Evolutionary conservation across 208 protist genomes (phyloP), one percentile per base, ranked within the genome.

Genomic region (Trypanosoma avium): DNA sequence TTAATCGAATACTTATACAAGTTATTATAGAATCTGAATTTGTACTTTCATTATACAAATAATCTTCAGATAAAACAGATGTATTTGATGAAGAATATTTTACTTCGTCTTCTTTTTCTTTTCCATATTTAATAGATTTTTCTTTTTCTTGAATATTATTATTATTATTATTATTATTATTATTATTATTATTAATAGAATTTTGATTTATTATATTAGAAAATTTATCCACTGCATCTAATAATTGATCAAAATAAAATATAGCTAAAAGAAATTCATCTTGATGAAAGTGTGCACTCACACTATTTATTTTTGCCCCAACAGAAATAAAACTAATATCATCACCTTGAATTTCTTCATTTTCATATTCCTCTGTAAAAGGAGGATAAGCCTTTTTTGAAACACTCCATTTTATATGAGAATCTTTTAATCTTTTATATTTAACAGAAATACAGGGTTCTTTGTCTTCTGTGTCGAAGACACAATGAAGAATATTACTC

Each of bases 371-470:
- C 3, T 43, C 42, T 29, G 48, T 47, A 33, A 66, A 73, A 10
- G 67, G 67, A n/a, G 24, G 29, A 32, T 50, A 35, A 15, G 58
- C 57, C 43, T 61, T 67, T 17, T 17, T 3, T 42, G 50, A 8
- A 33, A 50, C 30, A 54, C 29, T 27, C 29, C 33, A 57, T 46
- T 40, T 33, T 10, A 21, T 17, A 22, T 24, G n/a, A 30, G 53
- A 57, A 29, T 0, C 22, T 1, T 9, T 19, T 3, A 24, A 7
- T 12, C 30, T 27, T 9, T n/a, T 58, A 35, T 58, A 15, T 32
- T 55, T 22, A 10, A 73, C 53, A 33, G 54, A 21, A 33, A 73
- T 73, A 43, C 53, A 67, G 17, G 67, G 67, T 26, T 73, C 67
- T 26, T 54, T 67, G 12, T 22, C 42, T 29, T 46, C 26, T 19